Evolutionary conservation across 768 basidiomycete genomes (phyloP).

Genomic region (Boletus insuetus): DNA sequence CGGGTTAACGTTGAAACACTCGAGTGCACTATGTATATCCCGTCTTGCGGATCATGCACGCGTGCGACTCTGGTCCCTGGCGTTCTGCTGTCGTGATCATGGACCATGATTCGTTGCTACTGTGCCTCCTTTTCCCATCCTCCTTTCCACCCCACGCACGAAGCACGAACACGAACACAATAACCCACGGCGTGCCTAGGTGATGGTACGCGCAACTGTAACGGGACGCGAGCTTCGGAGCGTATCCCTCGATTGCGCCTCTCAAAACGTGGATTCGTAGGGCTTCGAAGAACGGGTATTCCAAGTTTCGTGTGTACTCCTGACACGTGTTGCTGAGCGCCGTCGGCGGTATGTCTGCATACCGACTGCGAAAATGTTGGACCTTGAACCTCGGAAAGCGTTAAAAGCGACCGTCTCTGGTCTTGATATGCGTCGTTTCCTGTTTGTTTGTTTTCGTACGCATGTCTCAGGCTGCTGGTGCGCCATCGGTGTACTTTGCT

Average conservation of each 20-base stretch:
- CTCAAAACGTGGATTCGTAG: neutral
- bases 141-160: neutral
- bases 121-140: too few species aligned
- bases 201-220: too few species aligned
- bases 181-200: too few species aligned
- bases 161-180: too few species aligned
- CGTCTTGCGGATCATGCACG: constrained; percentile 1
- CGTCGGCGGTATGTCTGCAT: constrained; percentile 8
- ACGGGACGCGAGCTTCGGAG: too few species aligned
- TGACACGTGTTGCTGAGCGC: constrained; percentile 1
- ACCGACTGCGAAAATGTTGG: too few species aligned
- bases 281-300: neutral
- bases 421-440: neutral
- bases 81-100: too few species aligned
- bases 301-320: constrained; percentile 8
- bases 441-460: neutral
- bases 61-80: constrained; percentile 5
- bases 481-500: neutral
- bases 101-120: neutral
- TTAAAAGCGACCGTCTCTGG: constrained; percentile 3
- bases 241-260: neutral
- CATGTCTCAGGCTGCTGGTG: constrained; percentile 6
- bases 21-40: neutral
- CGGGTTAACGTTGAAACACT: too few species aligned
- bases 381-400: neutral